These are phyloP conservation scores for Aureobasidium sp. DNA, from an alignment of 2,329 filamentous ascomycete genomes.

Conservation along the genomic window DNA sequence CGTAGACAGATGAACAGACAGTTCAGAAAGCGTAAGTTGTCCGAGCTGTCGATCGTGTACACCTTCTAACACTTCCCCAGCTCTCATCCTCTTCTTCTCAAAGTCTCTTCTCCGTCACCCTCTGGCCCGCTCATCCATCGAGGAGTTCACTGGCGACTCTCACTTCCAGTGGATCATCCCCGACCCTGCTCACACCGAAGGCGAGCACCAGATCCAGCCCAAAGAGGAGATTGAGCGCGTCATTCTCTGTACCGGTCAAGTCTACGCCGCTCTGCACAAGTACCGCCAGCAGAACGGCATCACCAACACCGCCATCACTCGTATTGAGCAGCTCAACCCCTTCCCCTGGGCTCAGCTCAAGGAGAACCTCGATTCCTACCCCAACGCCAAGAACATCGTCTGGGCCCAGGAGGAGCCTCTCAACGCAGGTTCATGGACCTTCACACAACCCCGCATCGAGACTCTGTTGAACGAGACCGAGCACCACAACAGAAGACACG, in stretches of 20 bases:
- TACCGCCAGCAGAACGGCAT: slow-evolving; percentile 79
- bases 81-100: slow-evolving; percentile 95
- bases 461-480: slow-evolving; percentile 88
- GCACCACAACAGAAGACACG: slow-evolving; percentile 87
- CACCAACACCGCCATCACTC: slow-evolving; percentile 86
- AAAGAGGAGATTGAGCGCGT: slow-evolving; percentile 88
- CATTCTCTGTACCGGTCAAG: slow-evolving; percentile 88
- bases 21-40: slow-evolving; percentile 88
- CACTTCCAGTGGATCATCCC: slow-evolving; percentile 97
- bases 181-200: slow-evolving; percentile 72
- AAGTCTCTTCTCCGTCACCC: slow-evolving; percentile 95
- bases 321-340: slow-evolving; percentile 94
- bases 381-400: slow-evolving; percentile 94
- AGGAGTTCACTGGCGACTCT: slow-evolving; percentile 83
- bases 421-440: slow-evolving; percentile 94
- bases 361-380: slow-evolving; percentile 94
- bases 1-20: slow-evolving; percentile 97
- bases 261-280: slow-evolving; percentile 83
- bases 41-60: not conserved
- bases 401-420: slow-evolving; percentile 97
- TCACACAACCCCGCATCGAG: slow-evolving; percentile 95
- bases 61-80: slow-evolving; percentile 36
- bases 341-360: slow-evolving; percentile 97
- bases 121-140: slow-evolving; percentile 76
- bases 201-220: slow-evolving; percentile 54